Base-by-base conservation (phyloP, 1,284 basidiomycete species). In the Stereum hirsutum region DNA sequence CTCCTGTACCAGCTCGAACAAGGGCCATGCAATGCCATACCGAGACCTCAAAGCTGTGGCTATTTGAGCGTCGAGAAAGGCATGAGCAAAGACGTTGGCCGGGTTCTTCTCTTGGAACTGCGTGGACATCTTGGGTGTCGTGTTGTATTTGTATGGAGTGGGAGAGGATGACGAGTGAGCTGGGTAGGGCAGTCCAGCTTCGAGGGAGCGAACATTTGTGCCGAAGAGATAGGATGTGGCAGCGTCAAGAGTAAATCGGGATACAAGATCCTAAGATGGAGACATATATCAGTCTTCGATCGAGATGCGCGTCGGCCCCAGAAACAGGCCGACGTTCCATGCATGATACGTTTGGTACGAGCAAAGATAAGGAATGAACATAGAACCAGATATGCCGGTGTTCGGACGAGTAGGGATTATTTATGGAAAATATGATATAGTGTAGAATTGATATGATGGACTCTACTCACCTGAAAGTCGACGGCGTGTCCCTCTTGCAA, bases 141-240 rank as follows among this genome's bases (percentile, higher is more conserved):
- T 26, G 11, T 11, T 5, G 24, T n/a, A n/a, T n/a, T n/a, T n/a
- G n/a, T n/a, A n/a, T n/a, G n/a, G n/a, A n/a, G n/a, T n/a, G 15
- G 47, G 42, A 36, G 47, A 45, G 44, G 8, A 3, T 3, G 19
- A 3, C 8, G 4, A 4, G 8, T 3, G 4, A 4, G 53, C 45
- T 2, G 63, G 58, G 41, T 60, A 62, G 8, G 64, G 64, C 1
- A 65, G 53, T 11, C 49, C 45, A 14, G 50, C 52, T 12, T 45
- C 30, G 21, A 70, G 57, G 24, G 58, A 59, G 46, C 61, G 42
- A n/a, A 66, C 60, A 42, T 58, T 57, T n/a, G 49, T 46, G 11
- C 61, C 63, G 49, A 70, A 69, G 40, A 70, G 59, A 48, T 67
- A 68, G 39, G 66, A 64, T 5, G 63, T 63, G 0, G 66, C 63